These are phyloP conservation scores for Beta lomatogona DNA, from an alignment of 179 eudicot genomes.

Conservation along the genomic window DNA sequence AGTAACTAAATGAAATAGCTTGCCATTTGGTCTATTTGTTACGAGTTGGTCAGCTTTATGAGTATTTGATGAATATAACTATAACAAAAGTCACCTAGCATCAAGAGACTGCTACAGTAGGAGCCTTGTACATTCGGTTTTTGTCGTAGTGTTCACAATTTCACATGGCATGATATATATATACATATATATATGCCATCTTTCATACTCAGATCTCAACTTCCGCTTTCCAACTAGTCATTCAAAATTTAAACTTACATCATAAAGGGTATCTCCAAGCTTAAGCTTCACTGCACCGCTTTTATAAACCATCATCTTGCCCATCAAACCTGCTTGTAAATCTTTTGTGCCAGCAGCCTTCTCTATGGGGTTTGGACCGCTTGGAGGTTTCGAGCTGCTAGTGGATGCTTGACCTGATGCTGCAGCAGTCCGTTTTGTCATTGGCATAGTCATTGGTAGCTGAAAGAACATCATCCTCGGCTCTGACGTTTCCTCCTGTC, in stretches of 20 bases:
- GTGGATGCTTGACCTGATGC: slow-evolving; percentile 30
- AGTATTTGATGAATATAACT: background rate
- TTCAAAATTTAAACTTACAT: slow-evolving; percentile 50
- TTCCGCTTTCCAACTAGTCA: background rate
- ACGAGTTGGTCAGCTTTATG: background rate
- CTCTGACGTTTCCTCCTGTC: slow-evolving; percentile 59
- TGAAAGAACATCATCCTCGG: slow-evolving; percentile 59
- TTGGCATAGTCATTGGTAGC: slow-evolving; percentile 63
- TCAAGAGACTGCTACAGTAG: background rate
- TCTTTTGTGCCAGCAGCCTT: slow-evolving; percentile 46
- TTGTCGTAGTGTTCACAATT: background rate
- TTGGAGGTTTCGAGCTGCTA: slow-evolving; percentile 39
- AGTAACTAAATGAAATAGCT: background rate
- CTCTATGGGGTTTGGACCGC: slow-evolving; percentile 22
- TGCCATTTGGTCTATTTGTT: background rate
- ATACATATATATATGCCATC: too few species aligned
- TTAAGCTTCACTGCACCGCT: slow-evolving; percentile 86
- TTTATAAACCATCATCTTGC: slow-evolving; percentile 72
- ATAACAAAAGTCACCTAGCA: background rate
- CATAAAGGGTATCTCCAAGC: slow-evolving; percentile 74
- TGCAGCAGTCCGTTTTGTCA: slow-evolving; percentile 37
- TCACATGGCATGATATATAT: background rate
- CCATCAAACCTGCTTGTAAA: slow-evolving; percentile 69
- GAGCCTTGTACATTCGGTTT: background rate
- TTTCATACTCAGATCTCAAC: background rate